These are phyloP conservation scores for Acanthamoeba triangularis DNA, from an alignment of 208 protist species.

Conservation along the genomic window DNA sequence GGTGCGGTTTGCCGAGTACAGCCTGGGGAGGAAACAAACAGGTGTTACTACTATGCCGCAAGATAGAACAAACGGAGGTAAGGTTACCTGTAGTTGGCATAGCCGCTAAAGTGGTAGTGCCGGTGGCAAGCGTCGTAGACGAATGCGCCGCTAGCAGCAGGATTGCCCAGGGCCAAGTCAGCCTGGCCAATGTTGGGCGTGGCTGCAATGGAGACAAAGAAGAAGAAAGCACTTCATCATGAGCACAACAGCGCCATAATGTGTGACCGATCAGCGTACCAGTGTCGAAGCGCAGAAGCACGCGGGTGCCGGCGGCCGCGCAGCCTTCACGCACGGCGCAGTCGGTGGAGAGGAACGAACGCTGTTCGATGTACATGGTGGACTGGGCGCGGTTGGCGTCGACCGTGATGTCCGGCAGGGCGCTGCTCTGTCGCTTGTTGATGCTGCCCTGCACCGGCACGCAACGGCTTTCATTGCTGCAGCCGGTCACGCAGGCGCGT, in stretches of 20 bases:
- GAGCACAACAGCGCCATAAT: neutral
- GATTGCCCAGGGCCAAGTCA: slow-evolving; percentile 3
- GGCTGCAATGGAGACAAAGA: neutral
- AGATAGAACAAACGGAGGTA: neutral
- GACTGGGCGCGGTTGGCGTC: neutral
- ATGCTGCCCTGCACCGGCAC: neutral
- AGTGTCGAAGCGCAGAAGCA: slow-evolving; percentile 58
- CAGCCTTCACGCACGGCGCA: slow-evolving; percentile 27
- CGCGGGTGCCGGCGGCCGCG: neutral
- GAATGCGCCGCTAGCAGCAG: neutral
- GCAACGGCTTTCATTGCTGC: slow-evolving; percentile 6
- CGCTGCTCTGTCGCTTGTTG: neutral
- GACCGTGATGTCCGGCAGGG: slow-evolving; percentile 41
- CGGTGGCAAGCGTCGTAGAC: slow-evolving; percentile 42
- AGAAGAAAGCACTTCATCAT: neutral
- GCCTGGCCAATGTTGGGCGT: slow-evolving; percentile 14
- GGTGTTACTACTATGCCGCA: neutral
- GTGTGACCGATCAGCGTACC: neutral
- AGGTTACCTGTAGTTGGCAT: neutral
- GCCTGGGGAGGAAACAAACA: neutral
- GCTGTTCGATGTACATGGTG: slow-evolving; percentile 28
- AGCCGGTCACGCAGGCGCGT: slow-evolving; percentile 5
- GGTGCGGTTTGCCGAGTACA: neutral
- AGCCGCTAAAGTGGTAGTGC: slow-evolving; percentile 53
- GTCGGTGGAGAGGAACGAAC: slow-evolving; percentile 8